Percentiles rank a stretch among this genome's conserved stretches.
phyloP scores from a whole-genome alignment of 805 yeast species.

The Candida awuae region DNA sequence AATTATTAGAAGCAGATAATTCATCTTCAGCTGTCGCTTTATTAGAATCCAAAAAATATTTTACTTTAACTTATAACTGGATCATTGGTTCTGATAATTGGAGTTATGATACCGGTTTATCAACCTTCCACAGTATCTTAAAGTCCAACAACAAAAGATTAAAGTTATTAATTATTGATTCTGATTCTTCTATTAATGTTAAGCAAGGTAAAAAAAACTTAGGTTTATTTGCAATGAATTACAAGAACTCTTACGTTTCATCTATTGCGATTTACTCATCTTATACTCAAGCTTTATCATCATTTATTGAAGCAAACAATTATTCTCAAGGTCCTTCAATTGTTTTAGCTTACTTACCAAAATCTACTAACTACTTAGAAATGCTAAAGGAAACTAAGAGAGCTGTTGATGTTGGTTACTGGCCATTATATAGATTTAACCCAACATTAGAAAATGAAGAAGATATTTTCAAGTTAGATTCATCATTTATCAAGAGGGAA shows the following conservation, averaged over 20 bases:
- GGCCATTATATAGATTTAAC: constrained; percentile 89
- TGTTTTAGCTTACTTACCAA: constrained; percentile 86
- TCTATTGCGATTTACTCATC: constrained; percentile 91
- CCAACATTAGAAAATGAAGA: constrained; percentile 44
- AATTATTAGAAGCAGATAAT: constrained; percentile 22
- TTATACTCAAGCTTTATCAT: constrained; percentile 85
- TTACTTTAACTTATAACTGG: constrained; percentile 58
- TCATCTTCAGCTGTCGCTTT: constrained; percentile 35
- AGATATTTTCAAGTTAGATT: constrained; percentile 72
- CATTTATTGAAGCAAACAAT: constrained; percentile 81
- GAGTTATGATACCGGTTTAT: constrained; percentile 87
- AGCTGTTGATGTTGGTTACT: constrained; percentile 90
- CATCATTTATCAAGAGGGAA: constrained; percentile 70
- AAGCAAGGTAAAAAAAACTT: constrained; percentile 78
- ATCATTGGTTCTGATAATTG: constrained; percentile 90
- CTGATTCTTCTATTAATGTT: constrained; percentile 53
- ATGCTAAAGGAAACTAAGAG: constrained; percentile 78
- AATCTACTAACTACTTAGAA: constrained; percentile 51
- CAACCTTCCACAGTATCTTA: constrained; percentile 83
- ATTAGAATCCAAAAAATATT: constrained; percentile 37
- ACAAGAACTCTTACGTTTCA: constrained; percentile 83
- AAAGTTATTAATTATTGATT: constrained; percentile 80
- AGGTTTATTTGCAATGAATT: constrained; percentile 92
- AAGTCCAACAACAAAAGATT: constrained; percentile 61
- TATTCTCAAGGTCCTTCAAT: constrained; percentile 80